These are phyloP conservation scores for Camelina hispida DNA, from an alignment of 345 rosid genomes.

Conservation along the genomic window DNA sequence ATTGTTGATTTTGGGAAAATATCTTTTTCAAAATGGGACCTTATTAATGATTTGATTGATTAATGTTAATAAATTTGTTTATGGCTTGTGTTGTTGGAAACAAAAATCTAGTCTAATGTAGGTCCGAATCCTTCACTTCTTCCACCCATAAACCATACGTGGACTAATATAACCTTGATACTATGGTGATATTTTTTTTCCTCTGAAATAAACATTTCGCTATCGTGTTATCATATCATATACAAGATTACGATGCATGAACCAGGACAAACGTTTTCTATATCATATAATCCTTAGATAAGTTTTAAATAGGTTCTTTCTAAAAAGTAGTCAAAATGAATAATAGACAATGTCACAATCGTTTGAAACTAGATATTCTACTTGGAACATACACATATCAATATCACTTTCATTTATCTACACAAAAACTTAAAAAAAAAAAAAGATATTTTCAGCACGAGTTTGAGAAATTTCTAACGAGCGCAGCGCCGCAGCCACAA, in stretches of 20 bases:
- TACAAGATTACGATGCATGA: slow-evolving; percentile 19
- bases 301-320: neutral
- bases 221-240: neutral
- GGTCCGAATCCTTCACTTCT: slow-evolving; percentile 13
- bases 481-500: too few relatives aligned
- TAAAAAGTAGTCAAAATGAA: slow-evolving; percentile 20
- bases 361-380: slow-evolving; percentile 3
- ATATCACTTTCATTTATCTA: too few relatives aligned
- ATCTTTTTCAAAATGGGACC: slow-evolving; percentile 36
- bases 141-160: slow-evolving; percentile 20
- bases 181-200: neutral
- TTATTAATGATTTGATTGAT: slow-evolving; percentile 36
- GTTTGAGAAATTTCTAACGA: neutral
- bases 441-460: slow-evolving; percentile 3
- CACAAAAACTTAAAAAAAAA: too few relatives aligned
- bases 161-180: neutral
- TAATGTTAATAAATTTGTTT: slow-evolving; percentile 1
- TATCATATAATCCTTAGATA: too few relatives aligned
- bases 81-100: slow-evolving; percentile 8
- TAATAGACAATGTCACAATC: neutral
- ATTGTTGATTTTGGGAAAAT: slow-evolving; percentile 32
- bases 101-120: slow-evolving; percentile 19
- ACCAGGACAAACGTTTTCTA: neutral
- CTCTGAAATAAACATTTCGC: slow-evolving; percentile 4
- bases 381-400: neutral